phyloP scores from a whole-genome alignment of 2,329 filamentous ascomycete species.

The Zymoseptoria tritici region DNA sequence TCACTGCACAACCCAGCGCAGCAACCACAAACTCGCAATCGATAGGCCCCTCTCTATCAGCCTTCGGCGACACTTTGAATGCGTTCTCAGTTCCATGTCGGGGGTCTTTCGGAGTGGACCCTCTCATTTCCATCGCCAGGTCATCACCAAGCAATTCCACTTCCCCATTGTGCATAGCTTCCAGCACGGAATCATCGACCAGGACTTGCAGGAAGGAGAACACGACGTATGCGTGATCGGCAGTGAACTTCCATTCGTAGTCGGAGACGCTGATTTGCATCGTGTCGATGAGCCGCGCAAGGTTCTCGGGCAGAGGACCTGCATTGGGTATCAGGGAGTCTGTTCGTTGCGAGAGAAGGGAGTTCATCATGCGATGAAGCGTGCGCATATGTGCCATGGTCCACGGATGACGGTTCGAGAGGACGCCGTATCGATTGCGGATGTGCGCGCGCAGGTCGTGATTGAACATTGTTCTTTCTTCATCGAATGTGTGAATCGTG shows the following conservation, averaged over 20 bases:
- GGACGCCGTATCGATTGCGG: slow-evolving; percentile 30
- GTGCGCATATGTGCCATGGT: slow-evolving; percentile 31
- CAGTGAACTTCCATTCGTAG: slow-evolving; percentile 19
- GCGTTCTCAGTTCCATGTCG: slow-evolving; percentile 12
- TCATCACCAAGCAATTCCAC: slow-evolving; percentile 26
- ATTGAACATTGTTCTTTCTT: slow-evolving; percentile 11
- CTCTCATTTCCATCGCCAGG: slow-evolving; percentile 17
- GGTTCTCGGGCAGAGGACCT: slow-evolving; percentile 16
- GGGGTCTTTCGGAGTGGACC: slow-evolving; percentile 15
- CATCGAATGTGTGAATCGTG: not conserved
- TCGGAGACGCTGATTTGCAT: slow-evolving; percentile 14
- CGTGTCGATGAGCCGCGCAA: slow-evolving; percentile 12
- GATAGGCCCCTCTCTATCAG: slow-evolving; percentile 6
- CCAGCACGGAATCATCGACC: slow-evolving; percentile 14
- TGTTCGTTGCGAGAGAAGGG: slow-evolving; percentile 16
- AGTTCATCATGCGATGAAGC: slow-evolving; percentile 32
- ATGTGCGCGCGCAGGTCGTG: slow-evolving; percentile 20
- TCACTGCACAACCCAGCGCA: slow-evolving; percentile 18
- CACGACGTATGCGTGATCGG: slow-evolving; percentile 24
- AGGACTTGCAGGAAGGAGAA: slow-evolving; percentile 27
- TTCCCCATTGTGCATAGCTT: slow-evolving; percentile 23
- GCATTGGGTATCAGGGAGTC: slow-evolving; percentile 25
- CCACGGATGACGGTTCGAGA: slow-evolving; percentile 27
- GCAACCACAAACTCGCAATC: slow-evolving; percentile 15
- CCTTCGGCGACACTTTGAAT: slow-evolving; percentile 9